phyloP scores from a whole-genome alignment of 225 moss, liverwort and hornwort genomes.

The Asterella californica region DNA sequence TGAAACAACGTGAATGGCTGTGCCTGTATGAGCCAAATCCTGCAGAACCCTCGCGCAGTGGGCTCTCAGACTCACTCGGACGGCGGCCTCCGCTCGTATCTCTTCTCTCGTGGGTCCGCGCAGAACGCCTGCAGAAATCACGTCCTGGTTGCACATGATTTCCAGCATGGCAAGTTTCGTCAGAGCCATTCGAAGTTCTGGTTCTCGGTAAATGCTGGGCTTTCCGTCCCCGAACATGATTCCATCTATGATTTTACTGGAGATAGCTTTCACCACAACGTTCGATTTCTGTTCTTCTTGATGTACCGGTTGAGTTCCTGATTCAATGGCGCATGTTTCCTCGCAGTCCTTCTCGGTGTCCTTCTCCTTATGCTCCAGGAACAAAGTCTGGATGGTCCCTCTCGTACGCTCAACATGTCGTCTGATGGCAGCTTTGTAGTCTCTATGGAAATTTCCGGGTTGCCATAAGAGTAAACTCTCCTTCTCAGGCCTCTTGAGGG shows the following conservation, averaged over 20 bases:
- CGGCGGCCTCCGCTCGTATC: constrained; percentile 30
- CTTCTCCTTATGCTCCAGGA: background rate
- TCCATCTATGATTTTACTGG: background rate
- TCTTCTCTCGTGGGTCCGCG: constrained; percentile 36
- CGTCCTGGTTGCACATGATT: constrained; percentile 41
- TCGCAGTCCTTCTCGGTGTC: background rate
- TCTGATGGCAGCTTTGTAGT: constrained; percentile 21
- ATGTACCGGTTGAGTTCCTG: background rate
- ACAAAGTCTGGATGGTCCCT: constrained; percentile 4
- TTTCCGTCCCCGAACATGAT: background rate
- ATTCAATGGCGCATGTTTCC: background rate
- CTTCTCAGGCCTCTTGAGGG: constrained; percentile 6
- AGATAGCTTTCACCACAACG: background rate
- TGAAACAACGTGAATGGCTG: constrained; percentile 38
- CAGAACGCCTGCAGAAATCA: constrained; percentile 34
- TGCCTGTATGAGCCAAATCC: constrained; percentile 29
- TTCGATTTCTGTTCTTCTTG: background rate
- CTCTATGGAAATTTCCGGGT: constrained; percentile 20
- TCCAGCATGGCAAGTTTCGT: constrained; percentile 33
- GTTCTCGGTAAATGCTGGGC: constrained; percentile 17
- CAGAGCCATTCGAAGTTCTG: constrained; percentile 38
- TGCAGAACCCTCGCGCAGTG: constrained; percentile 32
- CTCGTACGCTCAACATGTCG: constrained; percentile 27
- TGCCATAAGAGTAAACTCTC: background rate
- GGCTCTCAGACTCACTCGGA: constrained; percentile 25